Evolutionary conservation across 2,329 filamentous ascomycete species (phyloP).

Genomic region (Seiridium unicorne): DNA sequence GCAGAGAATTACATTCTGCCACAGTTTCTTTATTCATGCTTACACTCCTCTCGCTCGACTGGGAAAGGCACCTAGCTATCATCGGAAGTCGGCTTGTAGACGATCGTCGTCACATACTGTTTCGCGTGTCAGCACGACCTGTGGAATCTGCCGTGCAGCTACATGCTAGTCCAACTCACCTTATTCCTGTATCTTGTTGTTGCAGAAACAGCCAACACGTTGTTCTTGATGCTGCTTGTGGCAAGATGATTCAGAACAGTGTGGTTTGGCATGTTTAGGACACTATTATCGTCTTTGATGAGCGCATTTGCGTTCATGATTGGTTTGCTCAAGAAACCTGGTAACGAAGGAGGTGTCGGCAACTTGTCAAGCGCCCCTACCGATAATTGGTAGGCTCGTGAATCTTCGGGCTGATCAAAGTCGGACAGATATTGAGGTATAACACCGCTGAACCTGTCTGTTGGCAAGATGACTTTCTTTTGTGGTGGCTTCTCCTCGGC

Average conservation of each 20-base stretch:
- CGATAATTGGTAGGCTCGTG: slow-evolving; percentile 70
- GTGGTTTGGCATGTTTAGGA: slow-evolving; percentile 94
- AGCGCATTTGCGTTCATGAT: slow-evolving; percentile 89
- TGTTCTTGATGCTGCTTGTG: slow-evolving; percentile 97
- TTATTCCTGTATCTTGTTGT: slow-evolving; percentile 98
- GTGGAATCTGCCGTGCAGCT: too few species aligned
- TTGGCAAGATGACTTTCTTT: slow-evolving; percentile 55
- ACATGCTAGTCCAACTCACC: slow-evolving; percentile 43
- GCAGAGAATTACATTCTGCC: too few species aligned
- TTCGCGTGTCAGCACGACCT: neutral
- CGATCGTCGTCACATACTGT: slow-evolving; percentile 94
- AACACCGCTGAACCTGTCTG: slow-evolving; percentile 64
- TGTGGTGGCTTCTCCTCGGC: slow-evolving; percentile 43
- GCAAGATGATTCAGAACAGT: slow-evolving; percentile 95
- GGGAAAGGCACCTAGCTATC: slow-evolving; percentile 29
- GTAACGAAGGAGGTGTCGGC: slow-evolving; percentile 80
- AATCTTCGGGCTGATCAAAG: slow-evolving; percentile 82
- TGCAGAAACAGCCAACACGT: slow-evolving; percentile 89
- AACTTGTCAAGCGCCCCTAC: slow-evolving; percentile 73
- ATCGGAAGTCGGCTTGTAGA: slow-evolving; percentile 87
- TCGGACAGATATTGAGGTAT: slow-evolving; percentile 86
- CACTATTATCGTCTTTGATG: slow-evolving; percentile 97
- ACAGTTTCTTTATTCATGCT: too few species aligned
- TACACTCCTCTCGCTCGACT: neutral
- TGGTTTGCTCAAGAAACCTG: slow-evolving; percentile 88